A percentile compares a stretch with the other conserved stretches of the same genome.
These are phyloP conservation scores for Blakeslea trispora DNA, from an alignment of 371 early-diverging fungal species.

Conservation along the genomic window DNA sequence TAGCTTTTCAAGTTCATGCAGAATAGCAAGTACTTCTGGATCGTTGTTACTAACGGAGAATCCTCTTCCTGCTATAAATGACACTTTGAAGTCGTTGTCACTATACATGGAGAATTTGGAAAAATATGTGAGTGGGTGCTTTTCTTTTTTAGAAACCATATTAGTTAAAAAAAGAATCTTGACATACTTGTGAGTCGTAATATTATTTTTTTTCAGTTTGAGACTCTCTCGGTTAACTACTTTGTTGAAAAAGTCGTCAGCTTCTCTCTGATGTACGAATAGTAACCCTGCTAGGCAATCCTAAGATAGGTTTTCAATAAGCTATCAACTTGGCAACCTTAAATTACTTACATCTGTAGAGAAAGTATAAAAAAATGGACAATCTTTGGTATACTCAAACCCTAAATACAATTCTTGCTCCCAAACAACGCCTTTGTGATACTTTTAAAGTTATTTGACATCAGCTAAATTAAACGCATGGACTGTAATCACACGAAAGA, in stretches of 20 bases:
- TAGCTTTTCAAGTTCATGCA: conserved; percentile 58
- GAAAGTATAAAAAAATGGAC: conserved; percentile 83
- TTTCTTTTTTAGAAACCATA: too few species aligned
- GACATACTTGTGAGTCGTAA: conserved; percentile 25
- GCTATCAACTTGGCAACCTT: too few species aligned
- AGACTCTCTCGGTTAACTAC: conserved; percentile 54
- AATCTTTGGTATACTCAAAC: conserved; percentile 71
- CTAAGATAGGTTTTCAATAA: conserved; percentile 34
- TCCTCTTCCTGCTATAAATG: conserved; percentile 76
- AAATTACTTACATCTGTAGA: conserved; percentile 67
- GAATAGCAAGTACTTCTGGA: conserved; percentile 70
- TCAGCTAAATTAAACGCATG: conserved; percentile 3
- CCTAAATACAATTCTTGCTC: conserved; percentile 75
- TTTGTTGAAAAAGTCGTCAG: conserved; percentile 69
- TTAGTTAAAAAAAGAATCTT: too few species aligned
- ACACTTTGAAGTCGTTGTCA: conserved; percentile 73
- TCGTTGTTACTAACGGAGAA: conserved; percentile 80
- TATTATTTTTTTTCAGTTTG: conserved; percentile 31
- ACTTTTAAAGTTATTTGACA: conserved; percentile 14
- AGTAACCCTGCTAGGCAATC: conserved; percentile 74
- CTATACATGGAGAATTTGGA: not conserved
- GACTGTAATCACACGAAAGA: too few species aligned
- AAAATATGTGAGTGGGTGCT: too few species aligned
- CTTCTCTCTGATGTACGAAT: conserved; percentile 83
- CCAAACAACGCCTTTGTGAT: conserved; percentile 72